phyloP scores from a whole-genome alignment of 2,329 filamentous ascomycete species.

The Coniochaeta sp. region DNA sequence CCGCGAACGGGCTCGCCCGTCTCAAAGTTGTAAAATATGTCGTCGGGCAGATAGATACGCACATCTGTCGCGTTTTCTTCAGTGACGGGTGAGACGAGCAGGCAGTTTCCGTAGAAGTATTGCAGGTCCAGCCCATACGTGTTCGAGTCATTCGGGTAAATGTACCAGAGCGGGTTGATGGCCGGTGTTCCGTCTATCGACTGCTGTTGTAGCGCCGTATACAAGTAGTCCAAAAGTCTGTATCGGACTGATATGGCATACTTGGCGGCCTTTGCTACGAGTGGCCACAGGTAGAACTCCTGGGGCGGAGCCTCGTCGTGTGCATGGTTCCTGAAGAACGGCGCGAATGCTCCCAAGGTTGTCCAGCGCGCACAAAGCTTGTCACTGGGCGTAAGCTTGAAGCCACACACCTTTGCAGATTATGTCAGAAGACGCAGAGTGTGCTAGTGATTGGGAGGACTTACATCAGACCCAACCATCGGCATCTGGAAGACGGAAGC shows the following conservation, averaged over 20 bases:
- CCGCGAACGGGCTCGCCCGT: constrained; percentile 17
- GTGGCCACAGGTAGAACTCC: constrained; percentile 64
- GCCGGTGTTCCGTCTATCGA: constrained; percentile 55
- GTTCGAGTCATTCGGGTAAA: constrained; percentile 49
- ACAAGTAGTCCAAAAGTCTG: constrained; percentile 73
- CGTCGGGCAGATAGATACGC: constrained; percentile 40
- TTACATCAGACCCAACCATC: no score
- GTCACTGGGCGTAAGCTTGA: constrained; percentile 60
- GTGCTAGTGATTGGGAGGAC: no score
- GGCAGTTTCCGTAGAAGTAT: constrained; percentile 41
- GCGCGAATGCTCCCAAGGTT: constrained; percentile 62
- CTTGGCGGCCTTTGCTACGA: constrained; percentile 53
- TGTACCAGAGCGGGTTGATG: constrained; percentile 65
- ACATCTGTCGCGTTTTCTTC: constrained; percentile 36
- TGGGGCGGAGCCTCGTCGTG: constrained; percentile 39
- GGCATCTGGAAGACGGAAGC: no score
- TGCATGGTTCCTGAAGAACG: constrained; percentile 73
- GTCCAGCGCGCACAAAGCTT: constrained; percentile 69
- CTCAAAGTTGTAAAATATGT: constrained; percentile 47
- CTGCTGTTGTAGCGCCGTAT: constrained; percentile 62
- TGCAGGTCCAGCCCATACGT: constrained; percentile 40
- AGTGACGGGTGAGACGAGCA: constrained; percentile 43
- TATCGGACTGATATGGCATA: constrained; percentile 68
- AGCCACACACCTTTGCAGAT: no score
- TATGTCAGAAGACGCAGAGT: no score